Conservation (phyloP, 1,284 basidiomycete species). For the Neonothopanus nambi region DNA sequence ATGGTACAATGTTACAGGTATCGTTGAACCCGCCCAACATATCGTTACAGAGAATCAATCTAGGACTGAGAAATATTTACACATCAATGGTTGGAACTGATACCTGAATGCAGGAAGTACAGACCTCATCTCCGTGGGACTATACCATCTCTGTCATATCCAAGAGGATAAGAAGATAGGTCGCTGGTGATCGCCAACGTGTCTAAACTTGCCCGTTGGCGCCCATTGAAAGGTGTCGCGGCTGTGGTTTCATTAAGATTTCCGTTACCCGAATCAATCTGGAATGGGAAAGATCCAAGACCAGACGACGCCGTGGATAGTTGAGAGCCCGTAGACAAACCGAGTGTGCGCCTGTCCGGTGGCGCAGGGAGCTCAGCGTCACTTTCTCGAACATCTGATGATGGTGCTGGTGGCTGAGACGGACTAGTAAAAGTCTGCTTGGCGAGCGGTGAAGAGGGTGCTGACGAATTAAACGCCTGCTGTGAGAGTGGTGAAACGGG, state of each 20-base stretch:
- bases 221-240: constrained; percentile 40
- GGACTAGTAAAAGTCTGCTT: constrained; percentile 36
- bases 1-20: constrained; percentile 2
- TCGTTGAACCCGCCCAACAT: no score
- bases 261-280: constrained; percentile 62
- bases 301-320: constrained; percentile 73
- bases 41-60: no score
- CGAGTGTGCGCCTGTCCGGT: constrained; percentile 55
- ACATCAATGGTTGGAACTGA: no score
- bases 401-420: constrained; percentile 34
- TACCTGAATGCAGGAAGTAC: no score
- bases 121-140: constrained; percentile 13
- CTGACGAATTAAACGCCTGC: constrained; percentile 44
- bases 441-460: constrained; percentile 29
- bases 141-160: constrained; percentile 58
- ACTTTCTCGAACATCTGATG: constrained; percentile 13
- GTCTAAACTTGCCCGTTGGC: constrained; percentile 77
- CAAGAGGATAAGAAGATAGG: constrained; percentile 75
- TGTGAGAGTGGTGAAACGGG: constrained; percentile 68
- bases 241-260: constrained; percentile 26
- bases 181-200: constrained; percentile 79
- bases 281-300: constrained; percentile 79
- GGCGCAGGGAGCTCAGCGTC: constrained; percentile 42
- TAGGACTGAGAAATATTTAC: no score
- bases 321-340: constrained; percentile 71